These are phyloP conservation scores for Fusarium falciforme DNA, from an alignment of 2,329 filamentous ascomycete species.

Conservation along the genomic window DNA sequence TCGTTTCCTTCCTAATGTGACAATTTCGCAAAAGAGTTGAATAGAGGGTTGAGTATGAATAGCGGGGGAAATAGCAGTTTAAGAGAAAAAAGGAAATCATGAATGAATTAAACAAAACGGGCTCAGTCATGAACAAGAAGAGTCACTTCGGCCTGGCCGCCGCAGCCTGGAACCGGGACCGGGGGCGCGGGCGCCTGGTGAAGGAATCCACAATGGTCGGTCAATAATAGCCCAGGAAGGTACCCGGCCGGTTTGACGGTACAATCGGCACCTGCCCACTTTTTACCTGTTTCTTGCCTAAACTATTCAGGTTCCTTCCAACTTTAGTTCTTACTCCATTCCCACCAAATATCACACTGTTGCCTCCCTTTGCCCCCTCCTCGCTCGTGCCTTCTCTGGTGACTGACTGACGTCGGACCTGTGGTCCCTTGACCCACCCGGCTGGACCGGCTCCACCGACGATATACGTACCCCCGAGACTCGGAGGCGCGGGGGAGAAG, in stretches of 20 bases:
- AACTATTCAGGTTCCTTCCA: background rate
- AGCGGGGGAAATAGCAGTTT: background rate
- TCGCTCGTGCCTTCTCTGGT: conserved; percentile 14
- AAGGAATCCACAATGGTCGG: conserved; percentile 11
- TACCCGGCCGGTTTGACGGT: conserved; percentile 19
- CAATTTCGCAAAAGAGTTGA: background rate
- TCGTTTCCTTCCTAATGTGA: background rate
- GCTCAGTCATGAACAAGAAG: conserved; percentile 8
- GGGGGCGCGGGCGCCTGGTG: conserved; percentile 7
- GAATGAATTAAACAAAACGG: background rate
- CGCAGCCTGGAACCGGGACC: conserved; percentile 23
- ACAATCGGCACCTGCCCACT: conserved; percentile 12
- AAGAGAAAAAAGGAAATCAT: background rate
- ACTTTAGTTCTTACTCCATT: conserved; percentile 7
- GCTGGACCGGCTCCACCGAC: conserved; percentile 12
- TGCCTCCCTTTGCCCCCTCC: background rate
- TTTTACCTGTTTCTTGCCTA: conserved; percentile 7
- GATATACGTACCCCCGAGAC: conserved; percentile 5
- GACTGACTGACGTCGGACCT: conserved; percentile 29
- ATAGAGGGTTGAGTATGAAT: background rate
- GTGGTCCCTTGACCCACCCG: conserved; percentile 33
- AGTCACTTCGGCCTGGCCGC: conserved; percentile 31
- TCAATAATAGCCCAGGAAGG: background rate
- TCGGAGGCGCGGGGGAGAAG: background rate
- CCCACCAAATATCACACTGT: background rate